Base-by-base conservation (phyloP, 495 filamentous ascomycete genomes). In the Penicillium desertorum region DNA sequence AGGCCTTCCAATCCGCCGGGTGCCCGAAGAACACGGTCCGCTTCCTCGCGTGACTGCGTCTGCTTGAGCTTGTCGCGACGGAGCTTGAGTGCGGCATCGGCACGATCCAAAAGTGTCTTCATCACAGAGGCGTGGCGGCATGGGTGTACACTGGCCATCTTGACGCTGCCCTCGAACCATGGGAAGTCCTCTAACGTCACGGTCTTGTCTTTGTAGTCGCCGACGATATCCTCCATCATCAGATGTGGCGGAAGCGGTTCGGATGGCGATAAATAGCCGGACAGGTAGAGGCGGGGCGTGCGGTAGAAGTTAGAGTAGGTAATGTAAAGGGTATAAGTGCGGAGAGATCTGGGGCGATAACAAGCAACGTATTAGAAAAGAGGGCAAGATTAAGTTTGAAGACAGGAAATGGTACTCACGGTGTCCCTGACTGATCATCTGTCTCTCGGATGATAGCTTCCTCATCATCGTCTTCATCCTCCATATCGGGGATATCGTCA, bases 151-250 rank as follows among this genome's bases (percentile, higher is more conserved):
- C 86, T 91, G 29, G 94, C 95, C 87, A 96, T 99, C 78, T 96
- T 95, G 62, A 96, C 83, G 56, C 79, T 83, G 10, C 79, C 74
- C 48, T 89, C 87, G 66, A 90, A 92, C 79, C 92, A 95, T 23
- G 91, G 91, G 71, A 99, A 99, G 70, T 96, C 91, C 72, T 99
- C 95, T 41, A 98, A 84, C 16, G 95, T 99, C 57, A 99, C 94
- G 8, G 94, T 99, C 78, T 99, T 99, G 76, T 98, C 93, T 69
- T 96, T 96, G 80, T 99, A 99, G 80, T 99, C 95, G 64, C 95
- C 93, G 29, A 97, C 89, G 64, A 99, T 98, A 65, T 99, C 95
- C 68, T 99, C 94, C 88, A 98, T 96, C 95, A 99, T 98, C 23
- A 88, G 80, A 23, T 88, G 83, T 3, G 94, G 95, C 6, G 89